Evolutionary conservation across 2,329 filamentous ascomycete species (phyloP), one percentile per base, ranked within the genome.

Genomic region (Colletotrichum neosansevieriae): DNA sequence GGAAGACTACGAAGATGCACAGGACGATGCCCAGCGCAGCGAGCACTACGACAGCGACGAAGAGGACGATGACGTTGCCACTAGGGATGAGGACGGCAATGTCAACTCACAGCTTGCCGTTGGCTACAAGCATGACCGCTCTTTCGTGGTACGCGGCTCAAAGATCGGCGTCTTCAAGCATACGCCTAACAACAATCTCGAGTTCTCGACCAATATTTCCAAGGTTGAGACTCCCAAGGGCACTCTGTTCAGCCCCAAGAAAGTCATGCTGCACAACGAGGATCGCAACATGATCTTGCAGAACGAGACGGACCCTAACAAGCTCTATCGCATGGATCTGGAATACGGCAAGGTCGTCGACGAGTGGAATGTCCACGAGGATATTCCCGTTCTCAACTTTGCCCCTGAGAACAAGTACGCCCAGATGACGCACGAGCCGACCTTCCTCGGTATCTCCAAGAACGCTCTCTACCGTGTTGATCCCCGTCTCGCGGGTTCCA

Each of bases 161-260:
- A 98, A 98, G 86, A 99, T 99, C 78, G 96, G 96, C 62, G 96
- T 99, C 45, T 99, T 99, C 87, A 98, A 97, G 79, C 96, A 99
- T 76, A 97, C 94, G 0, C 85, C 90, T 0, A 93, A 97, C 81
- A 97, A 98, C 78, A 91, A 95, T 72, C 87, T 99, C 15, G 93
- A 98, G 77, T 99, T 98, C 79, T 94, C 94, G 12, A 99, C 96
- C 69, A 98, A 94, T 72, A 99, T 99, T 75, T 97, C 94, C 70
- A 97, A 97, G 80, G 93, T 99, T 58, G 91, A 94, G 78, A 97
- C 95, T 0, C 93, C 94, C 2, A 88, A 89, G 50, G 96, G 96
- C 74, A 92, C 91, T 77, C 85, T 94, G 0, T 98, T 99, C 83
- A 94, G 91, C 70, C 96, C 96, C 6, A 97, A 93, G 82, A 99